A percentile compares a stretch with the other conserved stretches of the same genome.
Conservation (phyloP, 2,329 filamentous ascomycete species). For the Microcera coccophila region DNA sequence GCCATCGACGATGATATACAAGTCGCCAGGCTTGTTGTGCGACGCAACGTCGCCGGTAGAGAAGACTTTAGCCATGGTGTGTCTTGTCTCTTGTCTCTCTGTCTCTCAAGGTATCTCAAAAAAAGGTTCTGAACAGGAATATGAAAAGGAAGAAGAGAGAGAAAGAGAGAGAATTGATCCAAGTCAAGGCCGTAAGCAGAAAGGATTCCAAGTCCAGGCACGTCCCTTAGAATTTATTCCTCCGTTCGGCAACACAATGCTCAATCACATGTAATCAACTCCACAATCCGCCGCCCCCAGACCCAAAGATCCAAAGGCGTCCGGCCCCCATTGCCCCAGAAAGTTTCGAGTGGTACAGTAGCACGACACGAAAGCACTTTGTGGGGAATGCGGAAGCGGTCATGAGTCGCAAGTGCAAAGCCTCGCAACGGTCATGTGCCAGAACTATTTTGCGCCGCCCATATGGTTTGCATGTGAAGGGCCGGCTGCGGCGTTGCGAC, state of each 20-base stretch:
- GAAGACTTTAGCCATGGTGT: constrained; percentile 82
- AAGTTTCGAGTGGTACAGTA: neutral
- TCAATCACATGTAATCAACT: neutral
- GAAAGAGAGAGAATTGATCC: neutral
- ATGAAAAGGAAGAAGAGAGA: neutral
- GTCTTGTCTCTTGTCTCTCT: constrained; percentile 1
- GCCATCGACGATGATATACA: constrained; percentile 89
- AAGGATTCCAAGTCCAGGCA: neutral
- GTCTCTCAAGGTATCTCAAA: neutral
- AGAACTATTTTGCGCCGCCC: neutral
- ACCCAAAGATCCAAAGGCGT: too few species aligned
- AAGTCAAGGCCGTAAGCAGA: neutral
- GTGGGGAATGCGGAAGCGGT: neutral
- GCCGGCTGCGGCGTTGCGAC: neutral
- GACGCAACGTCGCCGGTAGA: constrained; percentile 79
- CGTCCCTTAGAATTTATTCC: neutral
- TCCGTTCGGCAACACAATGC: neutral
- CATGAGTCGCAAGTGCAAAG: neutral
- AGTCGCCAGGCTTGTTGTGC: constrained; percentile 81
- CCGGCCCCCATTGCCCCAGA: neutral
- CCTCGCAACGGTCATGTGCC: neutral
- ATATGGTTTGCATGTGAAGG: neutral
- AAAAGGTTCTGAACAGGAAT: neutral
- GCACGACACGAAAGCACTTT: too few species aligned
- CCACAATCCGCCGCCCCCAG: neutral